Base-by-base conservation (phyloP, 441 rosid species). In the Brassica balearica region DNA sequence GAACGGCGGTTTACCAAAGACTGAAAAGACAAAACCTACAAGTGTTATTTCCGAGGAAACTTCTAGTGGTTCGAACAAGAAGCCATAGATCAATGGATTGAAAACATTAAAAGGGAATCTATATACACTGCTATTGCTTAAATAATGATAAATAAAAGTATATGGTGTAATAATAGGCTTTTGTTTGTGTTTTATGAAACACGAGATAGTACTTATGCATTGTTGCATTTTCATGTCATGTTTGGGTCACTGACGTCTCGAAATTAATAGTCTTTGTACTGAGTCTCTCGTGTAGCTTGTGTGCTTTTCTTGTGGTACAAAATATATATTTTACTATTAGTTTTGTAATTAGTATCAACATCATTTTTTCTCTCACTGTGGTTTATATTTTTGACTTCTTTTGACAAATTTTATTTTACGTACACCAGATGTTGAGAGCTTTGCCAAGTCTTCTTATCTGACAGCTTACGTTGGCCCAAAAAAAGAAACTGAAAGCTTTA, bases 51-150 rank as follows among this genome's bases (percentile, higher is more conserved):
- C 51, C 11, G 22, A 71, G 67, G 66, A 58, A 20, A 8, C 36
- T 61, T 20, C 20, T 6, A 72, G 34, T 14, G 69, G 36, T 68
- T 68, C 69, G 6, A 61, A 68, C 74, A 78, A 73, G 81, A 78
- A 78, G 70, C 82, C 82, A 78, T 78, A 78, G 73, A 68, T 78
- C 9, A 66, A 46, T 36, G 43, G 2, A 36, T 36, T 36, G 43
- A 36, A 2, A 67, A 72, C 41, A 19, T 72, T 22, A 32, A 25
- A 15, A 27, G 38, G 38, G 38, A 34, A 34, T 34, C 38, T 34
- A 34, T 34, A 34, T 34, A 29, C 22, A 36, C 36, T 56, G 53
- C 48, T 55, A 14, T 77, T 15, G 66, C 60, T 15, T 70, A 61
- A 77, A 12, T 38, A 41, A 41, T 56, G 48, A 27, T 62, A 63